Percentiles rank a stretch among this genome's conserved stretches.
These are phyloP conservation scores for Terana coerulea DNA, from an alignment of 768 basidiomycete species.

Conservation along the genomic window DNA sequence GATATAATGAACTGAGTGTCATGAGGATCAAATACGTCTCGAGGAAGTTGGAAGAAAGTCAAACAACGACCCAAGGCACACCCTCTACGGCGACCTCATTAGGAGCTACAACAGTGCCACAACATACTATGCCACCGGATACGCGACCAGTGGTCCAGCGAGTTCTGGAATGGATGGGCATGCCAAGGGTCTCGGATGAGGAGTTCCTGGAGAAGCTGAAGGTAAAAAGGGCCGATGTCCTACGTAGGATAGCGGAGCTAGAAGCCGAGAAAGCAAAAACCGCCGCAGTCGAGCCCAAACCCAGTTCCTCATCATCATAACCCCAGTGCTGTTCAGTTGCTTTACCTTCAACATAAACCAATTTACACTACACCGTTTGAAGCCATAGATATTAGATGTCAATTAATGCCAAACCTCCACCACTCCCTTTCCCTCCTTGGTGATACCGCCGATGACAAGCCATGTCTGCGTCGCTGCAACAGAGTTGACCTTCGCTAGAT, in stretches of 20 bases:
- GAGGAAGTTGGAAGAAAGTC: constrained; percentile 22
- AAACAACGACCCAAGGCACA: neutral
- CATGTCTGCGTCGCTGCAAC: constrained; percentile 44
- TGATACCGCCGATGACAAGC: constrained; percentile 61
- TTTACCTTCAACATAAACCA: neutral
- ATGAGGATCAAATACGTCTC: constrained; percentile 56
- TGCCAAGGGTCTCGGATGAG: constrained; percentile 63
- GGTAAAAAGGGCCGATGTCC: constrained; percentile 48
- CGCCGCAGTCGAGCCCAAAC: neutral
- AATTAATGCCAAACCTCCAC: constrained; percentile 64
- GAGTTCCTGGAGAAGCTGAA: constrained; percentile 63
- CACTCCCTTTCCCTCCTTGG: constrained; percentile 51
- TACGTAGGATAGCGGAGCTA: constrained; percentile 56
- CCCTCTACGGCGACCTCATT: neutral
- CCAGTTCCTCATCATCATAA: neutral
- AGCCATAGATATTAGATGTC: neutral
- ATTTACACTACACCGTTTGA: neutral
- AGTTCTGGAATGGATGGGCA: constrained; percentile 43
- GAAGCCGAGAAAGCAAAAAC: constrained; percentile 32
- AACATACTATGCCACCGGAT: neutral
- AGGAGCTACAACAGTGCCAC: too few relatives aligned
- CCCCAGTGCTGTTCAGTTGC: neutral
- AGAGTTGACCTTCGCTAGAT: constrained; percentile 63
- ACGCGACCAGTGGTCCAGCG: constrained; percentile 33
- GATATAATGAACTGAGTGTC: constrained; percentile 65